Conservation (phyloP, 192 early-diverging fungal genomes). For the Backusella australiensis region DNA sequence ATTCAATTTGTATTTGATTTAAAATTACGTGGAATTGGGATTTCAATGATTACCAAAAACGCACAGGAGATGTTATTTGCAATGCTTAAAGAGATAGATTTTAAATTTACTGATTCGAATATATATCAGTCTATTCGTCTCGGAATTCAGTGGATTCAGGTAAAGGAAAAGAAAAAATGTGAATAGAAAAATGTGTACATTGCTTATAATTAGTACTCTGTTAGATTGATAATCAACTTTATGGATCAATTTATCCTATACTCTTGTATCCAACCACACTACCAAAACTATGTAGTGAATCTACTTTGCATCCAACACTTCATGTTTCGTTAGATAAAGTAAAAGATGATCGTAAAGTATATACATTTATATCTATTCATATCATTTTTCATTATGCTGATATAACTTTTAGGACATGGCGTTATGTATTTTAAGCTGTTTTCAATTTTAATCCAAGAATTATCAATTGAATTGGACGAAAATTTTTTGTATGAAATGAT, state of each 20-base stretch:
- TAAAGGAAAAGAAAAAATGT: background rate
- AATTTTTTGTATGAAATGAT: constrained; percentile 73
- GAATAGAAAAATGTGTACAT: background rate
- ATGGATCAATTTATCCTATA: constrained; percentile 71
- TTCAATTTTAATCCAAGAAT: constrained; percentile 76
- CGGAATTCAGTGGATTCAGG: constrained; percentile 73
- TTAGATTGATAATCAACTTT: constrained; percentile 86
- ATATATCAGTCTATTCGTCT: constrained; percentile 61
- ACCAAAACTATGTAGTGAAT: constrained; percentile 54
- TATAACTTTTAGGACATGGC: constrained; percentile 56
- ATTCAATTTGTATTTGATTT: constrained; percentile 49
- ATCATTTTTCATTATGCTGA: background rate
- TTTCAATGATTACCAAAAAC: constrained; percentile 69
- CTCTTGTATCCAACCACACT: constrained; percentile 81
- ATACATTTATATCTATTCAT: background rate
- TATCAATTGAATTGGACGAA: constrained; percentile 85
- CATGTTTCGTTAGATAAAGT: constrained; percentile 68
- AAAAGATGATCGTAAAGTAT: constrained; percentile 61
- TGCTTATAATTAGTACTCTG: background rate
- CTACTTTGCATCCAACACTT: constrained; percentile 40
- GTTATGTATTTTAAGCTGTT: constrained; percentile 84
- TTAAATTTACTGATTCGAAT: constrained; percentile 67
- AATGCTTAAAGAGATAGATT: constrained; percentile 62
- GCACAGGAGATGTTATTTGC: constrained; percentile 75
- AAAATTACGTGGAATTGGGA: constrained; percentile 70